Evolutionary conservation across 768 basidiomycete genomes (phyloP).

Genomic region (Xerocomus brunneocitrinus): DNA sequence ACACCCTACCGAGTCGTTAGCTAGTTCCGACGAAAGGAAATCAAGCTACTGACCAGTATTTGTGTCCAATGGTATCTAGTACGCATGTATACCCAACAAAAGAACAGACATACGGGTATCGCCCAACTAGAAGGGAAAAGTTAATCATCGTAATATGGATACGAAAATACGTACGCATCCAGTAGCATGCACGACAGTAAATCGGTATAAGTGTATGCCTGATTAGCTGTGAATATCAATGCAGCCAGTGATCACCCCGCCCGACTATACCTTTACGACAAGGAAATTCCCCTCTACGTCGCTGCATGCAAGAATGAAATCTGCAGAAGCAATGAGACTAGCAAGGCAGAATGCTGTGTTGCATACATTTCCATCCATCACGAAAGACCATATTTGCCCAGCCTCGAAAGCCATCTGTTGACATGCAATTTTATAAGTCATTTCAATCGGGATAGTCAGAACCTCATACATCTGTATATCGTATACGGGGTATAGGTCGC

Average conservation of each 20-base stretch:
- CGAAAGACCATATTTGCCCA: constrained; percentile 69
- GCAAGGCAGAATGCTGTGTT: neutral
- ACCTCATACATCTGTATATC: constrained; percentile 70
- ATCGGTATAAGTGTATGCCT: constrained; percentile 85
- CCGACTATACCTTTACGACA: constrained; percentile 58
- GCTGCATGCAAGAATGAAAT: constrained; percentile 70
- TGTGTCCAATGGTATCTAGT: constrained; percentile 82
- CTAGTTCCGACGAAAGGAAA: neutral
- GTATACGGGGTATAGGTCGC: constrained; percentile 82
- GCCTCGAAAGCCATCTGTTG: constrained; percentile 73
- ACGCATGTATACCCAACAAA: constrained; percentile 81
- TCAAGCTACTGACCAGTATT: constrained; percentile 48
- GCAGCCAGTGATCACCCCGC: neutral
- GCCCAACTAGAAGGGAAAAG: constrained; percentile 57
- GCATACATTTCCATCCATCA: constrained; percentile 87
- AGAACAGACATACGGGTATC: constrained; percentile 80
- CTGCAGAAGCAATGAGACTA: constrained; percentile 34
- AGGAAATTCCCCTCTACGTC: constrained; percentile 90
- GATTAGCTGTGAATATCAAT: neutral
- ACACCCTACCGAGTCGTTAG: constrained; percentile 49
- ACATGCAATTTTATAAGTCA: neutral
- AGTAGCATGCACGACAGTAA: constrained; percentile 89
- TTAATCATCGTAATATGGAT: neutral
- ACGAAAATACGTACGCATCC: constrained; percentile 58
- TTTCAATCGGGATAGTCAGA: neutral